Evolutionary conservation across 495 filamentous ascomycete genomes (phyloP).

Genomic region (Podospora pseudopauciseta): DNA sequence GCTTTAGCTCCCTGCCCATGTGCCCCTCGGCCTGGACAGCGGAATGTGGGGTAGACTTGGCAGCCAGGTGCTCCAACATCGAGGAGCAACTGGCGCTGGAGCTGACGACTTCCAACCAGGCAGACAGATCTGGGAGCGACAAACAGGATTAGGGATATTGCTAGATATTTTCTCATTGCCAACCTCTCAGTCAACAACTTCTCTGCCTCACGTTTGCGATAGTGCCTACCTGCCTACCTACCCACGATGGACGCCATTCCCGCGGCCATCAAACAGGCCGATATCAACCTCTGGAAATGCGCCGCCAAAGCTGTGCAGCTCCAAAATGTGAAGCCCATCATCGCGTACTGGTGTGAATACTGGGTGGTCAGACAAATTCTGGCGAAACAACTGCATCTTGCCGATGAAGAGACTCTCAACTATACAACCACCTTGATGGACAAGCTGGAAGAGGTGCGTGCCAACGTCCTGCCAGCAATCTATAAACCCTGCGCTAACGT

Average conservation of each 20-base stretch:
- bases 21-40: conserved; percentile 9
- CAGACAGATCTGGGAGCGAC: neutral
- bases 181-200: neutral
- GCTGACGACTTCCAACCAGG: neutral
- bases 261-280: conserved; percentile 66
- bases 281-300: conserved; percentile 67
- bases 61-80: neutral
- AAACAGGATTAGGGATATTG: neutral
- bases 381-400: conserved; percentile 67
- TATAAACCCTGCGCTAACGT: neutral
- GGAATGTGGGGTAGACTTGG: neutral
- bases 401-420: conserved; percentile 65
- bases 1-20: conserved; percentile 26
- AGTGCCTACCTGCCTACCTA: conserved; percentile 31
- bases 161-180: neutral
- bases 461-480: neutral
- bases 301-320: conserved; percentile 79
- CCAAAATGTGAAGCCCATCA: conserved; percentile 75
- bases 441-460: conserved; percentile 74
- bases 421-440: conserved; percentile 88
- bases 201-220: conserved; percentile 41
- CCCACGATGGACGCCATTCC: conserved; percentile 58
- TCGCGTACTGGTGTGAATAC: conserved; percentile 97
- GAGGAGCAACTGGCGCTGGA: neutral
- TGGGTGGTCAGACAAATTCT: conserved; percentile 92